phyloP scores from a whole-genome alignment of 1,284 basidiomycete genomes.

The Porodaedalea pini region DNA sequence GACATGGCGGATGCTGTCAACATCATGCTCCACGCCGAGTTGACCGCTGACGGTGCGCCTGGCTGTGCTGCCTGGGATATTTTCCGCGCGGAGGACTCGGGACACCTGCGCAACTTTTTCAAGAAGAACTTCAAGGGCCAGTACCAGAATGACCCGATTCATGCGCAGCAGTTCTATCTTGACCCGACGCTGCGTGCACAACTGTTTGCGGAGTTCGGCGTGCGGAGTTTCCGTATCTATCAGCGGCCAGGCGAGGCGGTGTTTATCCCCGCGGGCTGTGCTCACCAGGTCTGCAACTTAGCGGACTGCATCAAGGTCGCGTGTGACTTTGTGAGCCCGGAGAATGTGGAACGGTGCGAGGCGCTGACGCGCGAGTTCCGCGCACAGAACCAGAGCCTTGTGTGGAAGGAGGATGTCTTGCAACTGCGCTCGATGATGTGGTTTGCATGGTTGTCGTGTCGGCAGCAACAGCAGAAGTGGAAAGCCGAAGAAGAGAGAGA shows the following conservation, averaged over 20 bases:
- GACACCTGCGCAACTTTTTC: constrained; percentile 73
- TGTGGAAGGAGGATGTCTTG: constrained; percentile 93
- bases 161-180: constrained; percentile 86
- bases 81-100: constrained; percentile 81
- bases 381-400: constrained; percentile 78
- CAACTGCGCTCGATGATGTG: constrained; percentile 91
- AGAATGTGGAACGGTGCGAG: constrained; percentile 86
- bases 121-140: constrained; percentile 50
- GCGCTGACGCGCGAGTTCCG: constrained; percentile 85
- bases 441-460: constrained; percentile 81
- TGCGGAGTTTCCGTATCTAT: constrained; percentile 80
- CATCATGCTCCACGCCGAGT: constrained; percentile 78
- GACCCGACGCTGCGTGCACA: constrained; percentile 66
- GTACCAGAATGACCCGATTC: constrained; percentile 79
- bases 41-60: constrained; percentile 56
- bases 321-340: constrained; percentile 92
- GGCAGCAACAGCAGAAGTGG: constrained; percentile 45
- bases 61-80: constrained; percentile 94
- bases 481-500: constrained; percentile 28
- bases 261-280: constrained; percentile 94
- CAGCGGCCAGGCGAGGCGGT: constrained; percentile 92
- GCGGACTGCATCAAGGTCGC: constrained; percentile 95
- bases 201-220: constrained; percentile 64
- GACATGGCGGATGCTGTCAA: constrained; percentile 96
- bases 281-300: constrained; percentile 84